Base-by-base conservation (phyloP, 352 stramenopile species). In the Globisporangium acanthophoron region DNA sequence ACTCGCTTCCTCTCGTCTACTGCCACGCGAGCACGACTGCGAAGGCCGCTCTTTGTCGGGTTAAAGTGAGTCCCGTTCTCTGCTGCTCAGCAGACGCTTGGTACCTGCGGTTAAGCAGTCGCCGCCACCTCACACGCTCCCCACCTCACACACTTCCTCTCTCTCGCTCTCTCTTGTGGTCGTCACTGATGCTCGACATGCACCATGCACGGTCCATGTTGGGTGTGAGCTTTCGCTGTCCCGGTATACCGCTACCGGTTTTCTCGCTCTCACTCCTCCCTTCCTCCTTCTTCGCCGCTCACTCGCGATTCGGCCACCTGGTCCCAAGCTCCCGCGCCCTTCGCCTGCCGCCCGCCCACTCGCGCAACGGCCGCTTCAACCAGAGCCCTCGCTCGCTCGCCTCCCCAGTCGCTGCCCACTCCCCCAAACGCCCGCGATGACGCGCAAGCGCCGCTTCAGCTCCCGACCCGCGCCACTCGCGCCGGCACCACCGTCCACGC, bases 341-440 rank as follows among this genome's bases (percentile, higher is more conserved):
- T 20, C 37, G 48, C 50, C 41, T 50, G 35, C 49, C 15, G 35
- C 40, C 53, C 37, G 40, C 51, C 37, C 50, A 31, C 27, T 59
- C 41, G 33, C 40, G 44, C 58, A 64, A 64, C 58, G 58, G 58
- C 58, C 58, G 58, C 58, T 59, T 64, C 51, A 59, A 53, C 11
- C 58, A 55, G 29, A 53, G 27, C 51, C 13, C 15, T 27, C 24
- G 27, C 20, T 29, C 21, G 13, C 35, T n/a, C 39, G 18, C n/a
- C 13, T 31, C 11, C 31, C 21, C 3, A 33, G 31, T 24, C 21
- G 9, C 12, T 31, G 9, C 21, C 53, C 5, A 6, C 12, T 15
- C 33, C 33, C 33, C 9, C 33, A 37, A 6, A 6, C 33, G 33
- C 33, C 33, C 15, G 37, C 5, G 15, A 66, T 66, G 60, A 66